Evolutionary conservation across 352 stramenopile species (phyloP).

Genomic region (Globisporangium spinosum): DNA sequence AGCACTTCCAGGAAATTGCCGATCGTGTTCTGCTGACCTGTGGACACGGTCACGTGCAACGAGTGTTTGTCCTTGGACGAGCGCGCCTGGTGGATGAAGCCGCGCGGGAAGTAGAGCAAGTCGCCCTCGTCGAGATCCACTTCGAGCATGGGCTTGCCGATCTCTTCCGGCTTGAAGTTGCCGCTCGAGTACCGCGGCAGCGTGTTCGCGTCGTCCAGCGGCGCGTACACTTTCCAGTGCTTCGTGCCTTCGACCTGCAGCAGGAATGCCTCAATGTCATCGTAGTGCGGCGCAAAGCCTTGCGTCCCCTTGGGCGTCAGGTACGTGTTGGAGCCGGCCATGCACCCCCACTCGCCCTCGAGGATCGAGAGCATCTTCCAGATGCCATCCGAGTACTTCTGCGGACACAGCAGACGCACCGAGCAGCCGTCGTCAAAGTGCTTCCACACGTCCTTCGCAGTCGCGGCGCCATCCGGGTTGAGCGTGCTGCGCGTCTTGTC

Average conservation of each 20-base stretch:
- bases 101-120: slow-evolving; percentile 89
- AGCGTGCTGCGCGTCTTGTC: slow-evolving; percentile 71
- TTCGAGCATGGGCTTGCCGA: slow-evolving; percentile 77
- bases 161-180: slow-evolving; percentile 74
- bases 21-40: slow-evolving; percentile 82
- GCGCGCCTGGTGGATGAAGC: slow-evolving; percentile 86
- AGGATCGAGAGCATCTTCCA: slow-evolving; percentile 92
- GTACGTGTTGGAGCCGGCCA: slow-evolving; percentile 94
- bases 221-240: slow-evolving; percentile 90
- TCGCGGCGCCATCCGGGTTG: slow-evolving; percentile 54
- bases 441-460: slow-evolving; percentile 69
- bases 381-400: slow-evolving; percentile 86
- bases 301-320: slow-evolving; percentile 90
- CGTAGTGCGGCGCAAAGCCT: slow-evolving; percentile 97
- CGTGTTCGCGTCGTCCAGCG: slow-evolving; percentile 45
- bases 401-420: slow-evolving; percentile 90
- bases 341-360: slow-evolving; percentile 92
- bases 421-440: slow-evolving; percentile 87
- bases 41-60: slow-evolving; percentile 89
- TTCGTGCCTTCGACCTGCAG: slow-evolving; percentile 92
- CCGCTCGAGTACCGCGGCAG: slow-evolving; percentile 66
- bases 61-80: slow-evolving; percentile 60
- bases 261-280: slow-evolving; percentile 96
- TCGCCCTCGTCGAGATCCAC: slow-evolving; percentile 81
- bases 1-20: slow-evolving; percentile 72